A percentile compares a stretch with the other conserved stretches of the same genome.
These are phyloP conservation scores for Diaporthe vexans DNA, from an alignment of 2,329 filamentous ascomycete species.

Conservation along the genomic window DNA sequence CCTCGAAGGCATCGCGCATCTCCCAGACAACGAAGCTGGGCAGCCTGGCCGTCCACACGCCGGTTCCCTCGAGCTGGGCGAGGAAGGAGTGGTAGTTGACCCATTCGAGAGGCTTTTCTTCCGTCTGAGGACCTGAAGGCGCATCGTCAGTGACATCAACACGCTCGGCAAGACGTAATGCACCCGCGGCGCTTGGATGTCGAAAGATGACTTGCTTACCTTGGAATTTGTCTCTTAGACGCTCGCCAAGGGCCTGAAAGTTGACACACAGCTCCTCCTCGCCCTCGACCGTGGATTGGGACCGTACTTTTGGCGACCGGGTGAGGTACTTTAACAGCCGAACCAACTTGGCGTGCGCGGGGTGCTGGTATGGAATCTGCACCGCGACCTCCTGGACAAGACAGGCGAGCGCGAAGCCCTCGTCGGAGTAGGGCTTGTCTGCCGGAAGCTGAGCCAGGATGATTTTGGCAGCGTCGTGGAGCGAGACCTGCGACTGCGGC, in stretches of 20 bases:
- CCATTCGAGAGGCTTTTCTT: neutral
- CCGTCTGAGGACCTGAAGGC: neutral
- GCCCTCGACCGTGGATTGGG: neutral
- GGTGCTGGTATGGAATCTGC: neutral
- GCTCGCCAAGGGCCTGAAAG: neutral
- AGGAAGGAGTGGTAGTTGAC: slow-evolving; percentile 21
- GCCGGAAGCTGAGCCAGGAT: slow-evolving; percentile 8
- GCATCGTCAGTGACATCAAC: too few species aligned
- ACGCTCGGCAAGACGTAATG: too few species aligned
- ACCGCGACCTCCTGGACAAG: neutral
- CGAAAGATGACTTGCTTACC: too few species aligned
- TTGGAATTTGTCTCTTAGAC: slow-evolving; percentile 5
- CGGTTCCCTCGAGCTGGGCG: neutral
- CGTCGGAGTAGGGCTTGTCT: neutral
- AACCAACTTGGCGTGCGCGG: neutral
- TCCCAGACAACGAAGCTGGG: neutral
- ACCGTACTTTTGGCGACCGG: neutral
- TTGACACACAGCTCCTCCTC: neutral
- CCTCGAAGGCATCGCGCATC: slow-evolving; percentile 17
- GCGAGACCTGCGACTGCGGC: neutral
- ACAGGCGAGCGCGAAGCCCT: neutral
- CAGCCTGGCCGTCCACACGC: neutral
- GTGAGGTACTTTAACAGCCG: slow-evolving; percentile 1
- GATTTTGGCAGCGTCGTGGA: neutral
- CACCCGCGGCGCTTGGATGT: too few species aligned